Conservation (phyloP, 352 stramenopile genomes). For the Pythium scleroteichum region DNA sequence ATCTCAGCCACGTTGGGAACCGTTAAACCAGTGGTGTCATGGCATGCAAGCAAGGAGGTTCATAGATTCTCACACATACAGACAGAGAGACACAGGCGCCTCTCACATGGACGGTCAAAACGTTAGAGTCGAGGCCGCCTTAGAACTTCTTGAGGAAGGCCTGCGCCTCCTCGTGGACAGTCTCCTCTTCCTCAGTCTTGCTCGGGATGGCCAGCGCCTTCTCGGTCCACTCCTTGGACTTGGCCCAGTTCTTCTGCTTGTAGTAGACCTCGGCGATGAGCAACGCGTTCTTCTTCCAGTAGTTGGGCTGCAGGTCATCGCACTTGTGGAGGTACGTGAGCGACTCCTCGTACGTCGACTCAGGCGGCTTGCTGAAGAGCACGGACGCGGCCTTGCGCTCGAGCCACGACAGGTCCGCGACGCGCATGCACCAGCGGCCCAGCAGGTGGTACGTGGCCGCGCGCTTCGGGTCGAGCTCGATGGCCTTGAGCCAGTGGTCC, state of each 20-base stretch:
- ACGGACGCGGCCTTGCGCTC: conserved; percentile 81
- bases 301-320: conserved; percentile 64
- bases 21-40: neutral
- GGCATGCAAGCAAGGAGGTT: neutral
- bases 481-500: conserved; percentile 75
- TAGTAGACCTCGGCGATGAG: conserved; percentile 82
- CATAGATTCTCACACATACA: conserved; percentile 3
- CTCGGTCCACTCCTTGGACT: conserved; percentile 69
- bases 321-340: conserved; percentile 75
- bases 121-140: too few species aligned
- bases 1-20: too few species aligned
- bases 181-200: conserved; percentile 66
- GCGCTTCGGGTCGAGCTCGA: conserved; percentile 72
- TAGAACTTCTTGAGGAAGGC: conserved; percentile 49
- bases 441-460: conserved; percentile 78
- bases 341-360: conserved; percentile 83
- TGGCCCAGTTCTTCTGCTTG: conserved; percentile 69
- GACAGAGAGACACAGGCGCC: too few species aligned
- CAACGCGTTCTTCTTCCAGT: conserved; percentile 86
- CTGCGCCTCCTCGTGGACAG: conserved; percentile 65
- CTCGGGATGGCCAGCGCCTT: conserved; percentile 67
- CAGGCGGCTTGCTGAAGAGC: conserved; percentile 78
- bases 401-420: conserved; percentile 84
- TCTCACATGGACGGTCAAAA: neutral
- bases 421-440: conserved; percentile 82